Evolutionary conservation across 1,284 basidiomycete genomes (phyloP).

Genomic region (Heterobasidion occidentale): DNA sequence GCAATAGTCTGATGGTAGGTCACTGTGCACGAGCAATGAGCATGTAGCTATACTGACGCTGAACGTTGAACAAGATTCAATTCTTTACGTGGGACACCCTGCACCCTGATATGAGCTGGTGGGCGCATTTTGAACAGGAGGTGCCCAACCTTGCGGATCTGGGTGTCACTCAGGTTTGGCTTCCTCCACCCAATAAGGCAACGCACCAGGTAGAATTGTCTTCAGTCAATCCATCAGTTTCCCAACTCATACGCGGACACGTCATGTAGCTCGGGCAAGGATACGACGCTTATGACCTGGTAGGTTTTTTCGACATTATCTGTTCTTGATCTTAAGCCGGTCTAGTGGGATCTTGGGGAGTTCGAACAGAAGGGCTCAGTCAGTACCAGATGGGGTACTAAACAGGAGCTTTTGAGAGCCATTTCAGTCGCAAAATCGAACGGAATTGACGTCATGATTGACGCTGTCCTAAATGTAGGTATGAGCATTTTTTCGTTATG

Average conservation of each 20-base stretch:
- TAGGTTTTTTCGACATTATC: slow-evolving; percentile 20
- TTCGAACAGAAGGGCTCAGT: slow-evolving; percentile 81
- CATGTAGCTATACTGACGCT: background rate
- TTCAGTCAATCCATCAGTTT: slow-evolving; percentile 8
- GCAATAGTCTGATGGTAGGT: slow-evolving; percentile 12
- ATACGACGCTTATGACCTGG: slow-evolving; percentile 78
- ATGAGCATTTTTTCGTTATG: background rate
- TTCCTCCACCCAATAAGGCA: slow-evolving; percentile 72
- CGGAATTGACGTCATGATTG: slow-evolving; percentile 63
- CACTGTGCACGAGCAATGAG: background rate
- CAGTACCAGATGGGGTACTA: slow-evolving; percentile 87
- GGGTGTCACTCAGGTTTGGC: slow-evolving; percentile 83
- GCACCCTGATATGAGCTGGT: slow-evolving; percentile 63
- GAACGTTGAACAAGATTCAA: slow-evolving; percentile 47
- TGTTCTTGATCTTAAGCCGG: background rate
- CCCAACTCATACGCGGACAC: background rate
- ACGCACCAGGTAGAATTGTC: slow-evolving; percentile 38
- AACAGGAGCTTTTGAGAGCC: slow-evolving; percentile 69
- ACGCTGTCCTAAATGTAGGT: slow-evolving; percentile 71
- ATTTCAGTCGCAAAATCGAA: slow-evolving; percentile 50
- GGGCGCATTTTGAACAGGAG: slow-evolving; percentile 74
- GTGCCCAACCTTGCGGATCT: slow-evolving; percentile 63
- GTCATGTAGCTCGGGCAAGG: slow-evolving; percentile 51
- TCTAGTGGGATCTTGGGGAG: slow-evolving; percentile 86
- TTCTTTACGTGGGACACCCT: slow-evolving; percentile 78